These are phyloP conservation scores for Coemansia sp. DNA, from an alignment of 192 early-diverging fungal species.

Conservation along the genomic window DNA sequence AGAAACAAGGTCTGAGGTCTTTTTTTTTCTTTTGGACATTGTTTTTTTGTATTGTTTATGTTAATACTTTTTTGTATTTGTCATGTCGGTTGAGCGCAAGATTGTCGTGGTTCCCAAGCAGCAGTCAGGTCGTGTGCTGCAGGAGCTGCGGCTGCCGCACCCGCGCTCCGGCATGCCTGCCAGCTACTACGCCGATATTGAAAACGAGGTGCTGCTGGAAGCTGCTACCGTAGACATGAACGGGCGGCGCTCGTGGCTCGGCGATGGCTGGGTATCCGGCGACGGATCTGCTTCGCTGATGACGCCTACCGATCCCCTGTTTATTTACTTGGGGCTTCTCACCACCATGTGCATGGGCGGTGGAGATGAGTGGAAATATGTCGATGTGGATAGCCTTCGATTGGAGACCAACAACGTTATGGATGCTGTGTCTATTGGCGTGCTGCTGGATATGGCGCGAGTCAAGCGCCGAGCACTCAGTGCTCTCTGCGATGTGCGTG, in stretches of 20 bases:
- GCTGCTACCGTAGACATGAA: conserved; percentile 30
- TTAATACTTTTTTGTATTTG: not conserved
- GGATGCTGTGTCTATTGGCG: conserved; percentile 14
- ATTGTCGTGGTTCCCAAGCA: conserved; percentile 25
- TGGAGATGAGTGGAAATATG: conserved; percentile 25
- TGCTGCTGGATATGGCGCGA: conserved; percentile 11
- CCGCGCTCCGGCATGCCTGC: conserved; percentile 16
- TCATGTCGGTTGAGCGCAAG: conserved; percentile 17
- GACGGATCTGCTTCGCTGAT: conserved; percentile 26
- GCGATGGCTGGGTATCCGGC: conserved; percentile 20
- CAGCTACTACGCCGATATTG: conserved; percentile 34
- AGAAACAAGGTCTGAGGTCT: not conserved
- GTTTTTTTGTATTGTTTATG: not conserved
- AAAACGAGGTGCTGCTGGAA: conserved; percentile 24
- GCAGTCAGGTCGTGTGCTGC: conserved; percentile 13
- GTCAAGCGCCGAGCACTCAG: conserved; percentile 11
- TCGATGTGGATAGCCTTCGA: conserved; percentile 30
- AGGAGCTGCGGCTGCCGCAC: conserved; percentile 35
- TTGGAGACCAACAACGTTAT: conserved; percentile 26
- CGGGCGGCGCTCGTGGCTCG: conserved; percentile 40
- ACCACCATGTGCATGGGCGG: conserved; percentile 10
- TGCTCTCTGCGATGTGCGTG: conserved; percentile 21
- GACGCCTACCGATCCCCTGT: conserved; percentile 37
- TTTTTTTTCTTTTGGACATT: not conserved
- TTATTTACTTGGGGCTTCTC: conserved; percentile 31